Conservation (phyloP, 371 early-diverging fungal species). For the Mucor velutinosus region DNA sequence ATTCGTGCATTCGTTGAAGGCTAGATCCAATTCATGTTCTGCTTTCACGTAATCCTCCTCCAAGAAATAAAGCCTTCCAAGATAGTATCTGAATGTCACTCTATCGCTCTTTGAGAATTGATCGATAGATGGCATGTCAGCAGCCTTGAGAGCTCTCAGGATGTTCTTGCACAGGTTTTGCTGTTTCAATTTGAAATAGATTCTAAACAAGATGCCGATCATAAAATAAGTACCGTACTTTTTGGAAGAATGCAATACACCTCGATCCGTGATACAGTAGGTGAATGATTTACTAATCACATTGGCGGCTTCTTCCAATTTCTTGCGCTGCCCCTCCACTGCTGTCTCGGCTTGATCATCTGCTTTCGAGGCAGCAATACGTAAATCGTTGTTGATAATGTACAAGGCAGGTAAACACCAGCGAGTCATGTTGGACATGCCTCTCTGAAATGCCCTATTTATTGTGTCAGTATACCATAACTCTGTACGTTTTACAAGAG, state of each 20-base stretch:
- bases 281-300: slow-evolving; percentile 87
- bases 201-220: slow-evolving; percentile 80
- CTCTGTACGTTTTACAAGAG: too few species aligned
- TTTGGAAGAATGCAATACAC: slow-evolving; percentile 61
- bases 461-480: not conserved
- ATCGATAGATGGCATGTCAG: slow-evolving; percentile 75
- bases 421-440: slow-evolving; percentile 41
- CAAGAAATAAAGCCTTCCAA: slow-evolving; percentile 81
- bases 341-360: slow-evolving; percentile 48
- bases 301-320: slow-evolving; percentile 85
- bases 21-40: slow-evolving; percentile 68
- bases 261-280: slow-evolving; percentile 80
- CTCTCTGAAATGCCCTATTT: slow-evolving; percentile 50
- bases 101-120: slow-evolving; percentile 83
- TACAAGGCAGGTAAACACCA: slow-evolving; percentile 62
- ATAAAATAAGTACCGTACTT: slow-evolving; percentile 91
- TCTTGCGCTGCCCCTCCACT: slow-evolving; percentile 45
- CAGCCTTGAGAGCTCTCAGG: slow-evolving; percentile 71
- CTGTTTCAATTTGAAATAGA: slow-evolving; percentile 81
- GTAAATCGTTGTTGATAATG: slow-evolving; percentile 59
- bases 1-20: slow-evolving; percentile 67
- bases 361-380: slow-evolving; percentile 53
- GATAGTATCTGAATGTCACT: slow-evolving; percentile 83
- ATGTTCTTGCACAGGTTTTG: slow-evolving; percentile 85
- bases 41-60: slow-evolving; percentile 81